phyloP scores from a whole-genome alignment of 2,329 filamentous ascomycete species.

The Phaeosphaeriaceae sp. region DNA sequence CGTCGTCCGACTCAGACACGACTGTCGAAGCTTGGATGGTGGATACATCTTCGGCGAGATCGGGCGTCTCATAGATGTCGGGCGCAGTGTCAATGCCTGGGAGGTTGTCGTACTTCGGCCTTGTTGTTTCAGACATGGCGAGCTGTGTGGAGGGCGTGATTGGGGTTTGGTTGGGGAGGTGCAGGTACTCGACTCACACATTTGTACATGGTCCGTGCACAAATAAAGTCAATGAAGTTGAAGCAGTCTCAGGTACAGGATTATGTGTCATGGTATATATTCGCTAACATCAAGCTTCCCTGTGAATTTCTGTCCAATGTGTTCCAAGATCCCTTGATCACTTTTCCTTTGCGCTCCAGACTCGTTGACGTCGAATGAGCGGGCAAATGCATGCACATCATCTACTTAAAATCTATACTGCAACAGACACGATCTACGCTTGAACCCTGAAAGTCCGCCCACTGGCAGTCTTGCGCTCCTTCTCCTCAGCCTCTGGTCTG shows the following conservation, averaged over 20 bases:
- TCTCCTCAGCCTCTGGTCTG: constrained; percentile 92
- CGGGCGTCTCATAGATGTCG: constrained; percentile 96
- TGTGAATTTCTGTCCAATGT: no score
- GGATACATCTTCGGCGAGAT: constrained; percentile 87
- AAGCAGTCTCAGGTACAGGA: no score
- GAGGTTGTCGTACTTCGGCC: constrained; percentile 58
- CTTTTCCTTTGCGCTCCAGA: no score
- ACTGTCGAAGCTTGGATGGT: constrained; percentile 66
- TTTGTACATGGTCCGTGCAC: constrained; percentile 2
- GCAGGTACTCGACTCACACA: no score
- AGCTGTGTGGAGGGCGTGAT: constrained; percentile 4
- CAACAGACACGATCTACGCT: constrained; percentile 30
- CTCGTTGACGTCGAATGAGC: no score
- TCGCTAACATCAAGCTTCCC: no score
- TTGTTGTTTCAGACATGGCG: constrained; percentile 39
- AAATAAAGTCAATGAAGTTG: no score
- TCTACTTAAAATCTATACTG: background rate
- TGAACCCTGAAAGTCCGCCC: constrained; percentile 85
- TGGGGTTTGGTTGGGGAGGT: background rate
- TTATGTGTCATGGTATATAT: no score
- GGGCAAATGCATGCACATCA: no score
- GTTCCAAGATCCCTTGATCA: no score
- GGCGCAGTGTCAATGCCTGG: constrained; percentile 74
- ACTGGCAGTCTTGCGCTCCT: constrained; percentile 97
- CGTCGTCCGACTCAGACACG: constrained; percentile 58